Conservation (phyloP, 208 protist genomes). For the Leishmania major region DNA sequence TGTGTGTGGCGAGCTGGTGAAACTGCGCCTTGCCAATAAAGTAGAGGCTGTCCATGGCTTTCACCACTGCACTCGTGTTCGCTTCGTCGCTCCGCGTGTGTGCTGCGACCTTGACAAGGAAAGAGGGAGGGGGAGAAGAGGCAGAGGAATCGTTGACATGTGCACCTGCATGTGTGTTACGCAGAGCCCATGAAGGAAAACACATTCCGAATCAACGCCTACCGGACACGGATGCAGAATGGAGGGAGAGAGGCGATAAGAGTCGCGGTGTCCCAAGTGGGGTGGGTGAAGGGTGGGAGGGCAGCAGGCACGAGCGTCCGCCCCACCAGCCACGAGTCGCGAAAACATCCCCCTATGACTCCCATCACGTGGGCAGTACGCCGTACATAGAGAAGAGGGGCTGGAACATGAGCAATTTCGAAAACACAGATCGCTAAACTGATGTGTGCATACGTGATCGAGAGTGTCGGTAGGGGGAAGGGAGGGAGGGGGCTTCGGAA, state of each 20-base stretch:
- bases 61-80: neutral
- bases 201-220: neutral
- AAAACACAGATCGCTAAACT: neutral
- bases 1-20: constrained; percentile 79
- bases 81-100: neutral
- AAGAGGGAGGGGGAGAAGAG: neutral
- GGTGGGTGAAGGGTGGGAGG: neutral
- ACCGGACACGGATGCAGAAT: neutral
- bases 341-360: neutral
- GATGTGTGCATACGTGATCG: neutral
- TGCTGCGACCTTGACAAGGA: neutral
- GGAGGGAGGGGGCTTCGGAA: neutral
- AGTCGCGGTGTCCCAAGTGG: neutral
- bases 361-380: neutral
- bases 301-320: neutral
- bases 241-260: neutral
- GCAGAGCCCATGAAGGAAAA: neutral
- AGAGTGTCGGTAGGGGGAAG: neutral
- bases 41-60: constrained; percentile 76
- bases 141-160: neutral
- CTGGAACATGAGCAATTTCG: neutral
- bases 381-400: neutral
- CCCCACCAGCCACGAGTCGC: neutral
- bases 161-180: constrained; percentile 11
- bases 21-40: constrained; percentile 76